Evolutionary conservation across 2,329 filamentous ascomycete species (phyloP), one percentile per base, ranked within the genome.

Genomic region (Westerdykella aurantiaca): DNA sequence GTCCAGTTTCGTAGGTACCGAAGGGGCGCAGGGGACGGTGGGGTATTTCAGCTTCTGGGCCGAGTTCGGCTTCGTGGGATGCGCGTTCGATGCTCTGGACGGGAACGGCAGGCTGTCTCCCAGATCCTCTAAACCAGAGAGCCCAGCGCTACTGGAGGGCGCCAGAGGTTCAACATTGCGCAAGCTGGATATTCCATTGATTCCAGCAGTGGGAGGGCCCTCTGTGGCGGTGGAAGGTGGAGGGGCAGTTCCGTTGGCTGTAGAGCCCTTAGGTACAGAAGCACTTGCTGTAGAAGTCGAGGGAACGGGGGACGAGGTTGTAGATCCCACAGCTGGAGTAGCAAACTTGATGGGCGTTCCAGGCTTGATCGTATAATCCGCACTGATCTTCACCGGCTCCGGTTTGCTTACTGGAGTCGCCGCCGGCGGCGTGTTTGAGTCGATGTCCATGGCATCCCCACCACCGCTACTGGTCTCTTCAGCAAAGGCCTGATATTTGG

Each of bases 81-180:
- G 63, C 4, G 63, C 54, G 22, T 68, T 67, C 5, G 72, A 70
- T 3, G 80, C 58, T 34, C 74, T 70, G 2, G 80, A 83, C 45
- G 76, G 63, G 56, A 83, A 83, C 3, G 81, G 81, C 2, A 84
- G 68, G 1, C 69, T 75, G 7, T 71, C 68, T 34, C 67, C 69
- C 33, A 84, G 66, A 43, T 79, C 76, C 22, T 72, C 69, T 17
- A 83, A 57, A 42, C 75, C 73, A 18, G 72, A 67, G 14, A 82
- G 70, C 7, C 79, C 78, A 14, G 58, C 60, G 38, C 63, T 70
- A 37, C 61, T 57, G 6, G 71, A 61, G 34, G 64, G 60, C 1
- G 69, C 62, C 39, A 80, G 74, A 1, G 78, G 77, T 5, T 72
- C 69, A 12, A 72, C 69, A 34, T 73, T 70, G 7, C 68, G 65